phyloP scores from a whole-genome alignment of 73 alveolate genomes.

The Tetrahymena elliotti region DNA sequence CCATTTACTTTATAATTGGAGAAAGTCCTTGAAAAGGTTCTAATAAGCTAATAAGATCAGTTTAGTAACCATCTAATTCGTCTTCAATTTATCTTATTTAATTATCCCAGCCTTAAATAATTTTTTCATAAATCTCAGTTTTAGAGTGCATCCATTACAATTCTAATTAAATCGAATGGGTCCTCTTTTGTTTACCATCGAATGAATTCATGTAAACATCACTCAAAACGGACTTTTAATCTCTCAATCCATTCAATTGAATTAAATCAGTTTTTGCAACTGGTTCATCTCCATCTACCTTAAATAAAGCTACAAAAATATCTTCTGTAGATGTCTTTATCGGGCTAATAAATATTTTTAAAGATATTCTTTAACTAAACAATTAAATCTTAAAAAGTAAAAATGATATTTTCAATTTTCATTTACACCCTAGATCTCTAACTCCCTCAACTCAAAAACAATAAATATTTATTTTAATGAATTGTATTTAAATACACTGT shows the following conservation, averaged over 20 bases:
- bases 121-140: not conserved
- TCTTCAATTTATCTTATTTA: not conserved
- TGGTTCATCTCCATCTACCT: not conserved
- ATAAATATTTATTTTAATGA: too few relatives aligned
- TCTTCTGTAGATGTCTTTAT: not conserved
- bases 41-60: not conserved
- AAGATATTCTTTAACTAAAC: not conserved
- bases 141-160: not conserved
- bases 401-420: too few relatives aligned
- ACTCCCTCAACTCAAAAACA: too few relatives aligned
- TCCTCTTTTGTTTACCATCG: not conserved
- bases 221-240: not conserved
- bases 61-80: not conserved
- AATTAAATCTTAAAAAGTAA: not conserved
- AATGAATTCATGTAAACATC: not conserved
- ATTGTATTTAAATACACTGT: too few relatives aligned
- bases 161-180: not conserved
- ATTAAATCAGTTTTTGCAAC: not conserved
- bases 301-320: not conserved
- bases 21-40: not conserved
- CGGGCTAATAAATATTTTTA: not conserved
- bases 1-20: not conserved
- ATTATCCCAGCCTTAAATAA: not conserved
- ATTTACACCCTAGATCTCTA: too few relatives aligned
- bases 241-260: not conserved